These are phyloP conservation scores for Sarocladiaceae sp. DNA, from an alignment of 2,329 filamentous ascomycete species.

Conservation along the genomic window DNA sequence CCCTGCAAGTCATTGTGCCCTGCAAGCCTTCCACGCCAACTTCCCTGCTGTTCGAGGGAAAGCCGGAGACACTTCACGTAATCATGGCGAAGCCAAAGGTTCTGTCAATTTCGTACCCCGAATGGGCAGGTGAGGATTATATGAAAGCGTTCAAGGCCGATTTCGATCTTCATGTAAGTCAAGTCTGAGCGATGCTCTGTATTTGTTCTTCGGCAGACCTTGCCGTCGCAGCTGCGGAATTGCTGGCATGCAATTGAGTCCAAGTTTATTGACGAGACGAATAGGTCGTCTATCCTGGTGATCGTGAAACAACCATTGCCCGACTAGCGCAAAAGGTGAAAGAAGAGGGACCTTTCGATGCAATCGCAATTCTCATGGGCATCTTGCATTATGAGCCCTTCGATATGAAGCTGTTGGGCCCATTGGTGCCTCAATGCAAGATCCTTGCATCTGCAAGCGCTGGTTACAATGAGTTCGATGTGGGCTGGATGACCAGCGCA, in stretches of 20 bases:
- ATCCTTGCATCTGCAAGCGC: slow-evolving; percentile 39
- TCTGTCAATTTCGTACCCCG: background rate
- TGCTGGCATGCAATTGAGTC: no score
- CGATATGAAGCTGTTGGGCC: slow-evolving; percentile 32
- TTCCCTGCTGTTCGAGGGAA: no score
- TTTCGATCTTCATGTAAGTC: background rate
- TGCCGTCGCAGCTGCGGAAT: no score
- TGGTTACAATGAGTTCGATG: slow-evolving; percentile 36
- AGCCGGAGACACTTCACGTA: no score
- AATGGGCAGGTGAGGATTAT: background rate
- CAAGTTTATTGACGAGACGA: background rate
- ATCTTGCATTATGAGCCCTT: slow-evolving; percentile 42
- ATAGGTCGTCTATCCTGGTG: background rate
- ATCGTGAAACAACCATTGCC: background rate
- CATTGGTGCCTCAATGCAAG: slow-evolving; percentile 31
- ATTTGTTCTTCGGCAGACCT: no score
- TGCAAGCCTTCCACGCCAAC: no score
- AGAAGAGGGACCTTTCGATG: slow-evolving; percentile 31
- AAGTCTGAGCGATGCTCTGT: background rate
- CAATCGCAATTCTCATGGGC: slow-evolving; percentile 42
- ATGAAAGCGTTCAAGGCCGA: background rate
- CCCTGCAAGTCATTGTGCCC: no score
- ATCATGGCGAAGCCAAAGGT: background rate
- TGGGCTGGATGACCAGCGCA: slow-evolving; percentile 29
- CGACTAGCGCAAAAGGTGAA: slow-evolving; percentile 12